These are phyloP conservation scores for Trichosporon inkin DNA, from an alignment of 1,284 basidiomycete genomes.

Conservation along the genomic window DNA sequence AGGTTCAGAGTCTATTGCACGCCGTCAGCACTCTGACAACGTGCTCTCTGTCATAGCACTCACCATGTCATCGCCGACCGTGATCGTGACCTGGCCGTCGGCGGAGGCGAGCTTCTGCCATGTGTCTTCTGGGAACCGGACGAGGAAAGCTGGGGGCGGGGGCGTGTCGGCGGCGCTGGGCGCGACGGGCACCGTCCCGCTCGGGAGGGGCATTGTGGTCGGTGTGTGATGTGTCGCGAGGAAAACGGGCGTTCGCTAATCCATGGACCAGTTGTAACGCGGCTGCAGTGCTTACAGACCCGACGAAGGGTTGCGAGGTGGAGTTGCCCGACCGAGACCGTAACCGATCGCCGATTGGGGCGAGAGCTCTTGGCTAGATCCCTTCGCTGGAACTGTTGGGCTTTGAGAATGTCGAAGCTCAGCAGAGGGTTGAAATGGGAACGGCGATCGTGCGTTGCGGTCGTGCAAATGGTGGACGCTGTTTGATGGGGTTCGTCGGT, in stretches of 20 bases:
- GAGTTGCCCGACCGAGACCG: neutral
- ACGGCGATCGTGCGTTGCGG: too few species aligned
- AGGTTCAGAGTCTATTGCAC: conserved; percentile 29
- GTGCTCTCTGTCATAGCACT: conserved; percentile 5
- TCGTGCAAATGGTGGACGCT: too few species aligned
- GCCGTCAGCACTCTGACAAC: neutral
- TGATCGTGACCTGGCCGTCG: conserved; percentile 20
- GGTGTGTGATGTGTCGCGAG: neutral
- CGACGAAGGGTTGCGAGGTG: neutral
- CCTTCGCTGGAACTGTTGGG: too few species aligned
- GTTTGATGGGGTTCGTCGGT: too few species aligned
- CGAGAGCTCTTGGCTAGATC: too few species aligned
- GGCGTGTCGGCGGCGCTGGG: conserved; percentile 7
- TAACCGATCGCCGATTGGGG: neutral
- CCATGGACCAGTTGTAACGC: neutral
- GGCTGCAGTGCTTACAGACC: neutral
- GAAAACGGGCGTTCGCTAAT: neutral
- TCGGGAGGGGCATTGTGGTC: conserved; percentile 28
- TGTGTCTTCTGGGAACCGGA: conserved; percentile 40
- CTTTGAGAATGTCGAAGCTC: too few species aligned
- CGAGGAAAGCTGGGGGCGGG: conserved; percentile 30
- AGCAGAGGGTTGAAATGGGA: too few species aligned
- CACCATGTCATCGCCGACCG: conserved; percentile 33
- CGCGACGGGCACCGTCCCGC: conserved; percentile 24
- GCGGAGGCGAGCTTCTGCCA: conserved; percentile 29